Evolutionary conservation across 805 yeast genomes (phyloP).

Genomic region (Osmozyma mogii): DNA sequence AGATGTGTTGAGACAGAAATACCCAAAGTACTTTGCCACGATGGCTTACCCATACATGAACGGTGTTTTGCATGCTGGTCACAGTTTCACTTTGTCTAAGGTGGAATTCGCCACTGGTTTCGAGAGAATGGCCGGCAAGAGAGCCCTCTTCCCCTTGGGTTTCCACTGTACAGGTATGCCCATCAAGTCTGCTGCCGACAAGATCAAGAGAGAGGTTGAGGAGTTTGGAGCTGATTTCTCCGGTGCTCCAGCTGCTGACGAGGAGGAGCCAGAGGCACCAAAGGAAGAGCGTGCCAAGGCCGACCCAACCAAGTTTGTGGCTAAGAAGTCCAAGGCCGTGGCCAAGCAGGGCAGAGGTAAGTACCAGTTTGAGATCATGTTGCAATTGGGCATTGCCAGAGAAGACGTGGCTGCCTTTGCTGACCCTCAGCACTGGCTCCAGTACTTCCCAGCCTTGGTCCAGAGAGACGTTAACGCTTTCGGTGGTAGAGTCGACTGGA

Average conservation of each 20-base stretch:
- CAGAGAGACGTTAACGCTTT: conserved; percentile 68
- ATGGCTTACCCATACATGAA: conserved; percentile 99
- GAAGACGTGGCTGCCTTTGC: conserved; percentile 85
- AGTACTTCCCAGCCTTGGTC: conserved; percentile 86
- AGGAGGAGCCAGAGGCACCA: conserved; percentile 31
- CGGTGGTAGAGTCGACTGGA: conserved; percentile 97
- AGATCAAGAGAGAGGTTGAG: conserved; percentile 87
- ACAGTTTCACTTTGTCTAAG: conserved; percentile 89
- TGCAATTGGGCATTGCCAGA: conserved; percentile 80
- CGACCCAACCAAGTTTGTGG: conserved; percentile 85
- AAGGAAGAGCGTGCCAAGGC: conserved; percentile 39
- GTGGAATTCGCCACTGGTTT: conserved; percentile 89
- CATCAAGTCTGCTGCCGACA: conserved; percentile 91
- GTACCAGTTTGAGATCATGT: conserved; percentile 94
- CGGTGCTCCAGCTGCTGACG: conserved; percentile 57
- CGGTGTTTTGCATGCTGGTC: conserved; percentile 97
- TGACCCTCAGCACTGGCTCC: conserved; percentile 86
- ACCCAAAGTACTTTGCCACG: conserved; percentile 84
- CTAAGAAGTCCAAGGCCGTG: conserved; percentile 87
- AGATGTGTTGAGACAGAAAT: conserved; percentile 66
- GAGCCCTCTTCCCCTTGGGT: conserved; percentile 91
- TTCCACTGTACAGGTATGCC: conserved; percentile 99
- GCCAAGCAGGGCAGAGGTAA: conserved; percentile 93
- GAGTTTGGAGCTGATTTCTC: conserved; percentile 77
- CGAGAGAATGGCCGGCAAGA: conserved; percentile 90